Percentiles rank a stretch among this genome's conserved stretches.
Evolutionary conservation across 2,329 filamentous ascomycete species (phyloP).

Genomic region (Dactylella cylindrospora): DNA sequence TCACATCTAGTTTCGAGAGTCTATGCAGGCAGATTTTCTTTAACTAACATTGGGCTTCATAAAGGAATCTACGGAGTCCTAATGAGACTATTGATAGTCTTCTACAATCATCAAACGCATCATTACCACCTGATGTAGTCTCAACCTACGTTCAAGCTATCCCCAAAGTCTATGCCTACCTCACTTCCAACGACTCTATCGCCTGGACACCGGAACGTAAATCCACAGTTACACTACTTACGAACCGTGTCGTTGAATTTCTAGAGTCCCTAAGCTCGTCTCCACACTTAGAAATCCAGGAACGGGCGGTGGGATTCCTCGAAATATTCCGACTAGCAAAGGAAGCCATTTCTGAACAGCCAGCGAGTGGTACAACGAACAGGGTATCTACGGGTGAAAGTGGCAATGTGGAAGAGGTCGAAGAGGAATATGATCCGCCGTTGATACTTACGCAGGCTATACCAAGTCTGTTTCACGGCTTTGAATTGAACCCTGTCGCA

Average conservation of each 20-base stretch:
- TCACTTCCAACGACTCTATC: conserved; percentile 66
- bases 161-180: conserved; percentile 76
- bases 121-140: conserved; percentile 66
- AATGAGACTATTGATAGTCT: conserved; percentile 73
- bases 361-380: conserved; percentile 53
- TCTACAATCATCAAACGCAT: conserved; percentile 65
- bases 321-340: conserved; percentile 84
- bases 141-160: conserved; percentile 78
- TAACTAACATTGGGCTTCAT: conserved; percentile 4
- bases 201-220: conserved; percentile 74
- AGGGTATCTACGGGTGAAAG: neutral
- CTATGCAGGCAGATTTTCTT: too few relatives aligned
- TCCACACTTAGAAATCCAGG: conserved; percentile 89
- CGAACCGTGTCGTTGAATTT: conserved; percentile 78
- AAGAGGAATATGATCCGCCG: conserved; percentile 63
- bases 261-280: conserved; percentile 77
- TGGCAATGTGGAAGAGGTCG: conserved; percentile 18
- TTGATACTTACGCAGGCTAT: conserved; percentile 87
- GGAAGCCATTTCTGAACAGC: conserved; percentile 73
- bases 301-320: conserved; percentile 86
- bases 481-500: conserved; percentile 90
- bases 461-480: conserved; percentile 79
- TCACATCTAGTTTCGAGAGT: neutral
- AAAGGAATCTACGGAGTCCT: conserved; percentile 61
- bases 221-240: conserved; percentile 71